These are phyloP conservation scores for Chalciporus sp. DNA, from an alignment of 1,284 basidiomycete genomes.

Conservation along the genomic window DNA sequence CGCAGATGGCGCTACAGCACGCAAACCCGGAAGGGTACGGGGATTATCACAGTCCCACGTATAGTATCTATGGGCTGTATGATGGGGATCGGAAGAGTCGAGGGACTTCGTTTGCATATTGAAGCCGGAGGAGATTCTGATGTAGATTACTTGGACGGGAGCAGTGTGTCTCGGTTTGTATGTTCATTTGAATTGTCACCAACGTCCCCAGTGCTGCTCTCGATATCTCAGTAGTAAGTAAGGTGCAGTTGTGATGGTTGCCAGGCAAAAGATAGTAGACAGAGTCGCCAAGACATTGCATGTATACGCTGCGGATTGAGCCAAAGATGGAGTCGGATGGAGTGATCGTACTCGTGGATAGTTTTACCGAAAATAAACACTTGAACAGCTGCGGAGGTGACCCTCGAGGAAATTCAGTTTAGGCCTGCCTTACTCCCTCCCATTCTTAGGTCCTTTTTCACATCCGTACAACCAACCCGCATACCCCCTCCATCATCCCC, in stretches of 20 bases:
- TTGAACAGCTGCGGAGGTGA: slow-evolving; percentile 13
- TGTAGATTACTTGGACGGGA: not conserved
- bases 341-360: not conserved
- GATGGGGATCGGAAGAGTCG: slow-evolving; percentile 63
- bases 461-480: slow-evolving; percentile 6
- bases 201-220: no score
- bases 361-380: slow-evolving; percentile 20
- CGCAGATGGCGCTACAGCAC: slow-evolving; percentile 75
- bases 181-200: not conserved
- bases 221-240: no score
- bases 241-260: not conserved
- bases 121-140: slow-evolving; percentile 3
- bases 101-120: slow-evolving; percentile 33
- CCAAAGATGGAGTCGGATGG: not conserved
- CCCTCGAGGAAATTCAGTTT: not conserved
- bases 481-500: no score
- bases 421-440: slow-evolving; percentile 2
- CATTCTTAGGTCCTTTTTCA: not conserved
- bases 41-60: slow-evolving; percentile 76
- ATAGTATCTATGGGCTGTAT: slow-evolving; percentile 77
- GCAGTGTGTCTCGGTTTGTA: slow-evolving; percentile 35
- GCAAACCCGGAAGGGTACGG: slow-evolving; percentile 59
- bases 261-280: not conserved
- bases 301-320: slow-evolving; percentile 23
- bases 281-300: no score